phyloP scores from a whole-genome alignment of 306 rosid genomes.

The Ammopiptanthus mongolicus region DNA sequence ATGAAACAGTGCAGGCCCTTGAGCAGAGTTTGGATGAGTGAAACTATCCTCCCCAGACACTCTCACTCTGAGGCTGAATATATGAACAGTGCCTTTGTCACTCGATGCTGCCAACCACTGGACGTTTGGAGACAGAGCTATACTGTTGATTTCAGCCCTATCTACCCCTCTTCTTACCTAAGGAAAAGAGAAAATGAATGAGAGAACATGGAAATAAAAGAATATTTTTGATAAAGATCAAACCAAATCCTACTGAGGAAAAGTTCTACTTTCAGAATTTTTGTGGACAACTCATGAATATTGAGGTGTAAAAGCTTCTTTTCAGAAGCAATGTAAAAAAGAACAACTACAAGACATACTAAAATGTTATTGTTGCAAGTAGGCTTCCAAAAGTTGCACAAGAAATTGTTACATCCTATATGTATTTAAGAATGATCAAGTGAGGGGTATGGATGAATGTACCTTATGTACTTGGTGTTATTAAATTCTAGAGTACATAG shows the following conservation, averaged over 20 bases:
- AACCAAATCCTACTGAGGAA: not conserved
- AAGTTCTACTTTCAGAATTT: not conserved
- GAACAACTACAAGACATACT: not conserved
- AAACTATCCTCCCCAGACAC: conserved; percentile 57
- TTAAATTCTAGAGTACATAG: not conserved
- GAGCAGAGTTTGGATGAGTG: conserved; percentile 37
- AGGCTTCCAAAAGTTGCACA: not conserved
- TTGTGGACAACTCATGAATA: not conserved
- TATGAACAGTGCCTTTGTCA: conserved; percentile 89
- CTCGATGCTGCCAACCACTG: conserved; percentile 97
- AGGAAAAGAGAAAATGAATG: not conserved
- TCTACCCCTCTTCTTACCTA: conserved; percentile 95
- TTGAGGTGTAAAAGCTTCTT: conserved; percentile 6
- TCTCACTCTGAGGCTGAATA: conserved; percentile 86
- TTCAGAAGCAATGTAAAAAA: not conserved
- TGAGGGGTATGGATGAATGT: not conserved
- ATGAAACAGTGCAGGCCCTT: conserved; percentile 49
- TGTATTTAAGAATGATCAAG: not conserved
- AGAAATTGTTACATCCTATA: not conserved
- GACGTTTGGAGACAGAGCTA: conserved; percentile 78
- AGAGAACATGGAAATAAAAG: not conserved
- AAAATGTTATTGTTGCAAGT: not conserved
- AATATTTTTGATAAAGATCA: not conserved
- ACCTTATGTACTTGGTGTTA: not conserved
- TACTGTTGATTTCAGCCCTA: conserved; percentile 83